A percentile compares a stretch with the other conserved stretches of the same genome.
phyloP scores from a whole-genome alignment of 2,329 filamentous ascomycete genomes.

The Fusarium nurragi region DNA sequence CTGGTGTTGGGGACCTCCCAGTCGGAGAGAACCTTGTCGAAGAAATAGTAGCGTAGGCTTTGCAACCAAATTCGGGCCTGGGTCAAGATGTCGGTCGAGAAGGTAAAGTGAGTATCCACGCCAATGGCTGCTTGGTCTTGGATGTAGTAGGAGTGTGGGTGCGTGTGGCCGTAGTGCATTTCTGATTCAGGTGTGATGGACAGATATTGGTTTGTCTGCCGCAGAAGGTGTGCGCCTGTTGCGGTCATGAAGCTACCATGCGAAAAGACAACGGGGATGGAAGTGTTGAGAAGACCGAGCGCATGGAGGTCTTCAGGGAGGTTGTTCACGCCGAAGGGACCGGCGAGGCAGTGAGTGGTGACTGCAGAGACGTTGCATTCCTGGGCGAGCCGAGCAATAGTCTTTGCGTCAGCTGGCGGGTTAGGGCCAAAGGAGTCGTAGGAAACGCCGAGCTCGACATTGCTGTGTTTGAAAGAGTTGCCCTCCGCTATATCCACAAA shows the following conservation, averaged over 20 bases:
- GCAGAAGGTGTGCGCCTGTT: slow-evolving; percentile 54
- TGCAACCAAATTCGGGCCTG: slow-evolving; percentile 67
- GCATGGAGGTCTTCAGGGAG: slow-evolving; percentile 51
- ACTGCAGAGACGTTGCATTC: slow-evolving; percentile 55
- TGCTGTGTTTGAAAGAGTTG: slow-evolving; percentile 39
- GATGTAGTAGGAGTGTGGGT: slow-evolving; percentile 54
- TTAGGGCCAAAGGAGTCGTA: slow-evolving; percentile 52
- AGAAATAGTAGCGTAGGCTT: slow-evolving; percentile 52
- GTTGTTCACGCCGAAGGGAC: slow-evolving; percentile 53
- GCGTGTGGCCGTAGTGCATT: slow-evolving; percentile 66
- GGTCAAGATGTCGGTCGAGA: slow-evolving; percentile 59
- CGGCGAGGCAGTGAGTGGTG: slow-evolving; percentile 56
- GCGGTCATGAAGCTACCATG: slow-evolving; percentile 59
- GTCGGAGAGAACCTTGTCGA: slow-evolving; percentile 49
- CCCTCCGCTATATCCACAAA: slow-evolving; percentile 51
- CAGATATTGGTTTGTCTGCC: slow-evolving; percentile 61
- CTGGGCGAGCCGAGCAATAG: slow-evolving; percentile 48
- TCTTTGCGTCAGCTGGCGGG: slow-evolving; percentile 42
- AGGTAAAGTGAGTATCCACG: slow-evolving; percentile 64
- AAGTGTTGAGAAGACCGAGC: slow-evolving; percentile 53
- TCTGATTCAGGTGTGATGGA: slow-evolving; percentile 68
- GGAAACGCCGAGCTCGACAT: slow-evolving; percentile 53
- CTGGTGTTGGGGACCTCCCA: slow-evolving; percentile 58
- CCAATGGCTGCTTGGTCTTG: slow-evolving; percentile 63
- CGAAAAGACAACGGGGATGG: slow-evolving; percentile 61